Conservation (phyloP, 2,329 filamentous ascomycete species). For the Lasiodiplodia sp. region DNA sequence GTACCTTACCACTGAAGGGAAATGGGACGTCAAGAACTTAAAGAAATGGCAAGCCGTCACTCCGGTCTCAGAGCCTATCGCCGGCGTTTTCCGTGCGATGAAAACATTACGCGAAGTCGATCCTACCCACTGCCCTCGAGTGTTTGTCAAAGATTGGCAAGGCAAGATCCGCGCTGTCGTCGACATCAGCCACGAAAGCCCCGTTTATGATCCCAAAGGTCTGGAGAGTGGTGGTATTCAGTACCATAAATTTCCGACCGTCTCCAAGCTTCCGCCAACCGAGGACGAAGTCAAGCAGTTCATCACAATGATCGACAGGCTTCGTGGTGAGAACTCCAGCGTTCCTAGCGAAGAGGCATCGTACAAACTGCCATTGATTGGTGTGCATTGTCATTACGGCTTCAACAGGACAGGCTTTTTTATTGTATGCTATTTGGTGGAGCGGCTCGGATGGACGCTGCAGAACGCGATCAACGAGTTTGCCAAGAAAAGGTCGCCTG, state of each 20-base stretch:
- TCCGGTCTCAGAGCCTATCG: slow-evolving; percentile 81
- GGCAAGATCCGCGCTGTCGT: slow-evolving; percentile 76
- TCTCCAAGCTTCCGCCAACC: slow-evolving; percentile 86
- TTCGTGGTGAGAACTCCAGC: slow-evolving; percentile 38
- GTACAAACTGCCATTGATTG: slow-evolving; percentile 62
- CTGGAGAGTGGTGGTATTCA: slow-evolving; percentile 53
- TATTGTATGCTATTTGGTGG: slow-evolving; percentile 88
- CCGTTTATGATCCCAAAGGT: slow-evolving; percentile 79
- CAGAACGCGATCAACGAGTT: slow-evolving; percentile 83
- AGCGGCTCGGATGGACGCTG: slow-evolving; percentile 74
- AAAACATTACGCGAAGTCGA: slow-evolving; percentile 94
- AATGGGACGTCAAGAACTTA: slow-evolving; percentile 98
- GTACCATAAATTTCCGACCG: slow-evolving; percentile 84
- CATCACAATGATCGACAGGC: slow-evolving; percentile 62
- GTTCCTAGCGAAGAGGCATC: slow-evolving; percentile 44
- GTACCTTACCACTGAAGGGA: slow-evolving; percentile 85
- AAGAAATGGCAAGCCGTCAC: slow-evolving; percentile 85
- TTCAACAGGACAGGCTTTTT: slow-evolving; percentile 96
- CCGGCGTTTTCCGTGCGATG: slow-evolving; percentile 82
- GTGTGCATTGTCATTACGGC: slow-evolving; percentile 94
- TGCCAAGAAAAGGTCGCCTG: slow-evolving; percentile 73
- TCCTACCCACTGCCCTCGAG: slow-evolving; percentile 76
- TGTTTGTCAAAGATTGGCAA: slow-evolving; percentile 74
- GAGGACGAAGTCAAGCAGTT: slow-evolving; percentile 67
- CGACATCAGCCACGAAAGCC: slow-evolving; percentile 89